Conservation (phyloP, 2,329 filamentous ascomycete genomes). For the Dactylellina parvicollis region DNA sequence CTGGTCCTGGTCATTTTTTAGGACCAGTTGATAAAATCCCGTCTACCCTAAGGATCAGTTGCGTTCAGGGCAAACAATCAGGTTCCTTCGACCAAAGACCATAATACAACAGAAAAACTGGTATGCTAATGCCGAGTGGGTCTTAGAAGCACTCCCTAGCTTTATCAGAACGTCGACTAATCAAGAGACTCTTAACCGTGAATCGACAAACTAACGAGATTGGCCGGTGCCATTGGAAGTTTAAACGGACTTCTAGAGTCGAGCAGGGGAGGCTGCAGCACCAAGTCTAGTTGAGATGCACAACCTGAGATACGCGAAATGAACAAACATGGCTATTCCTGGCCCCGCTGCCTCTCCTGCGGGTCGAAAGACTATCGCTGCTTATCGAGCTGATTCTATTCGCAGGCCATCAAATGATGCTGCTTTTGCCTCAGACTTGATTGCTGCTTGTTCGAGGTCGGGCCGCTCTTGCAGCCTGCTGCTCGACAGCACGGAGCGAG, state of each 20-base stretch:
- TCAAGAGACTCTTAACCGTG: slow-evolving; percentile 10
- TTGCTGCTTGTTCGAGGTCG: slow-evolving; percentile 34
- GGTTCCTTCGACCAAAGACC: slow-evolving; percentile 3
- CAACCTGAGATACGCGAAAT: slow-evolving; percentile 25
- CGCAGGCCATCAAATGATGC: not conserved
- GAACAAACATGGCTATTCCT: slow-evolving; percentile 14
- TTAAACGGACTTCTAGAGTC: not conserved
- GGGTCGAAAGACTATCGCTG: not conserved
- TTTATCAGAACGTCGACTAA: not conserved
- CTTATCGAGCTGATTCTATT: slow-evolving; percentile 26
- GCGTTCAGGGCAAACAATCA: slow-evolving; percentile 1
- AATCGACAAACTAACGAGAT: slow-evolving; percentile 4
- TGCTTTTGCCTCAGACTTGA: slow-evolving; percentile 20
- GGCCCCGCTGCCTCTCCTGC: slow-evolving; percentile 1
- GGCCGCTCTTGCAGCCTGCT: slow-evolving; percentile 29
- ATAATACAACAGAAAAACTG: slow-evolving; percentile 12
- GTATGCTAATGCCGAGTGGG: slow-evolving; percentile 26
- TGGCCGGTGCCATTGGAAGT: slow-evolving; percentile 12
- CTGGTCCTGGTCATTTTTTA: slow-evolving; percentile 31
- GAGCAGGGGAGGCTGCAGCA: not conserved
- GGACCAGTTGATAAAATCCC: slow-evolving; percentile 5
- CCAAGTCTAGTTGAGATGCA: slow-evolving; percentile 1
- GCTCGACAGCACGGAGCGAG: slow-evolving; percentile 13
- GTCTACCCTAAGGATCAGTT: slow-evolving; percentile 32
- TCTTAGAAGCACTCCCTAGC: not conserved